phyloP scores from a whole-genome alignment of 495 filamentous ascomycete species.

The Penicillium verhagenii region DNA sequence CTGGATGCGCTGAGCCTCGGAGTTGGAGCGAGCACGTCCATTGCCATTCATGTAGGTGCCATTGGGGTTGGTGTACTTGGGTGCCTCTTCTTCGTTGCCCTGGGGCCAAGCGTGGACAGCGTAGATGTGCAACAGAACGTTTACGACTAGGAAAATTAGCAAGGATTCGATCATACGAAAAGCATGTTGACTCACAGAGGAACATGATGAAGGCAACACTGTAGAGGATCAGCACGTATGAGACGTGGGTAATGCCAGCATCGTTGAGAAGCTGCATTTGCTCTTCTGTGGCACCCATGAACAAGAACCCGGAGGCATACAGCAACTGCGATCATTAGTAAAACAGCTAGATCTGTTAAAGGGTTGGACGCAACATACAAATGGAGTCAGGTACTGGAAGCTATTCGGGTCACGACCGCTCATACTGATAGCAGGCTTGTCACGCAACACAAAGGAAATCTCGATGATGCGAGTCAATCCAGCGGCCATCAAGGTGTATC shows the following conservation, averaged over 20 bases:
- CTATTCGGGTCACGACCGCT: conserved; percentile 71
- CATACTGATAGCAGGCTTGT: conserved; percentile 56
- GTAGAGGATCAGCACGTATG: conserved; percentile 88
- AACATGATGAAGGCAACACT: conserved; percentile 88
- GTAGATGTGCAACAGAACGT: conserved; percentile 81
- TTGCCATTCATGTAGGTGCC: conserved; percentile 58
- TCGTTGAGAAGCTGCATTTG: conserved; percentile 77
- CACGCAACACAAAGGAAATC: conserved; percentile 80
- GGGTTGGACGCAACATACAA: conserved; percentile 62
- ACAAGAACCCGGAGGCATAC: conserved; percentile 91
- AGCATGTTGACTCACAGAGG: conserved; percentile 58
- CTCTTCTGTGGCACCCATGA: conserved; percentile 97
- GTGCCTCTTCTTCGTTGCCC: conserved; percentile 29
- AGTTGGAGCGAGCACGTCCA: conserved; percentile 51
- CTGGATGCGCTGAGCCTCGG: conserved; percentile 50
- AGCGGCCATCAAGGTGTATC: conserved; percentile 92
- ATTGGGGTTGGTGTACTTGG: conserved; percentile 23
- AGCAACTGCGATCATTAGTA: conserved; percentile 60
- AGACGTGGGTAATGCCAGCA: conserved; percentile 79
- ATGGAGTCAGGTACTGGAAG: conserved; percentile 90
- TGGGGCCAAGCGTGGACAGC: conserved; percentile 59
- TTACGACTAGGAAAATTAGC: conserved; percentile 52
- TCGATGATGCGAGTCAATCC: conserved; percentile 84
- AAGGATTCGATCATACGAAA: neutral
- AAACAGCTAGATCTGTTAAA: neutral